phyloP scores from a whole-genome alignment of 1,284 basidiomycete genomes.

The Leccinum griseonigrum region DNA sequence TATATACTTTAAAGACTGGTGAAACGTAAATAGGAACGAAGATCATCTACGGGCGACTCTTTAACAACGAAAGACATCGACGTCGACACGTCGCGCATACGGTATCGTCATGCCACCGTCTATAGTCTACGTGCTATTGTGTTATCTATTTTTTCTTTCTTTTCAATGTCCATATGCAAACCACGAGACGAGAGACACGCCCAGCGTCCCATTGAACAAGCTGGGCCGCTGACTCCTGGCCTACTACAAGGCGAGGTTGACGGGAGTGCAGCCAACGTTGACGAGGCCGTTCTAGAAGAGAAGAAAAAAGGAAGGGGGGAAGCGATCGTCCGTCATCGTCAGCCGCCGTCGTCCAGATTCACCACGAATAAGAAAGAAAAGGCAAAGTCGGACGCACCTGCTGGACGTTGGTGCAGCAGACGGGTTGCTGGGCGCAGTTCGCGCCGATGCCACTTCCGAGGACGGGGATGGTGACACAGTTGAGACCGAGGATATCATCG shows the following conservation, averaged over 20 bases:
- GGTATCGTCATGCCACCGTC: background rate
- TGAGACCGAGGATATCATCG: background rate
- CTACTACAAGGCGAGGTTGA: slow-evolving; percentile 4
- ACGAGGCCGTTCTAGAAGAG: slow-evolving; percentile 12
- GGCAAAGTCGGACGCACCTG: slow-evolving; percentile 7
- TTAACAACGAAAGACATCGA: background rate
- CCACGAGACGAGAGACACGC: slow-evolving; percentile 3
- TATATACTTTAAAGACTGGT: background rate
- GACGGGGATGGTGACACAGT: slow-evolving; percentile 6
- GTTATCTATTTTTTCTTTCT: background rate
- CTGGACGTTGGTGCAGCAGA: slow-evolving; percentile 6
- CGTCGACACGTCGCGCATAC: background rate
- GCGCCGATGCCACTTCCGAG: background rate
- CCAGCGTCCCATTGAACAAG: background rate
- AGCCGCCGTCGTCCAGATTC: background rate
- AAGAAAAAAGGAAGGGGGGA: background rate
- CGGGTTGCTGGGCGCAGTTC: background rate
- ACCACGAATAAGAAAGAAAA: background rate
- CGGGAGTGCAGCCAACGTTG: slow-evolving; percentile 7
- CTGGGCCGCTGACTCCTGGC: background rate
- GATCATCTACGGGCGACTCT: background rate
- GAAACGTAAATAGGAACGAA: background rate
- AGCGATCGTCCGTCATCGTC: background rate
- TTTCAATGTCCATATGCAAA: background rate
- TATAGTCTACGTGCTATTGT: background rate